A percentile compares a stretch with the other conserved stretches of the same genome.
Conservation (phyloP, 345 rosid genomes). For the Gossypium anomalum region DNA sequence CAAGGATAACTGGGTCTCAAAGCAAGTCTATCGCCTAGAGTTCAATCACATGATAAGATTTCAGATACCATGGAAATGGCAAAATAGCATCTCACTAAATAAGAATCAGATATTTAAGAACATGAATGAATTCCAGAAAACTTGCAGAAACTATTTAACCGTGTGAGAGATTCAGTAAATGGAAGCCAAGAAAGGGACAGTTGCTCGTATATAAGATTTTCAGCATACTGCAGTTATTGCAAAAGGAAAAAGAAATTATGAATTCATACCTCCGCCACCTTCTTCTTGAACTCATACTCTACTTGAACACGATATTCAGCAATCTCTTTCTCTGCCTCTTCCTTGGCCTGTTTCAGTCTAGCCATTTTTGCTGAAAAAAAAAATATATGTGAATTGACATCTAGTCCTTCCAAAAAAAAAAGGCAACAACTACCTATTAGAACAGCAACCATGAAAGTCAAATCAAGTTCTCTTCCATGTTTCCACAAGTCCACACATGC, state of each 20-base stretch:
- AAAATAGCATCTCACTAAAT: not conserved
- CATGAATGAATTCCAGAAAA: not conserved
- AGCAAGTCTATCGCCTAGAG: not conserved
- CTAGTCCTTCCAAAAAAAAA: not conserved
- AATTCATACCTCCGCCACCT: conserved; percentile 58
- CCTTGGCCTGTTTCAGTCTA: conserved; percentile 83
- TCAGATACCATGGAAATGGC: not conserved
- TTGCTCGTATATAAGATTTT: not conserved
- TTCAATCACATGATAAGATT: not conserved
- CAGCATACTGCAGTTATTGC: not conserved
- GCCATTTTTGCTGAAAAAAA: conserved; percentile 57
- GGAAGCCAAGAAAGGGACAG: not conserved
- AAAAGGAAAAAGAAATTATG: not conserved
- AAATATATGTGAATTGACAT: conserved; percentile 6
- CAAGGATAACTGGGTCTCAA: not conserved
- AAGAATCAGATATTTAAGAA: not conserved
- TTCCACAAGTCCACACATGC: not conserved
- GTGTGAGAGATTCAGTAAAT: not conserved
- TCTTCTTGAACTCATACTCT: conserved; percentile 68
- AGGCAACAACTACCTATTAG: not conserved
- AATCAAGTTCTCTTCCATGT: not conserved
- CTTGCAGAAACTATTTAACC: not conserved
- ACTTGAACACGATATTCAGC: conserved; percentile 58
- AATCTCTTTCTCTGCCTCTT: conserved; percentile 74
- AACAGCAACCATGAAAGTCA: conserved; percentile 6